A percentile compares a stretch with the other conserved stretches of the same genome.
These are phyloP conservation scores for Gymnopus androsaceus DNA, from an alignment of 1,284 basidiomycete species.

Conservation along the genomic window DNA sequence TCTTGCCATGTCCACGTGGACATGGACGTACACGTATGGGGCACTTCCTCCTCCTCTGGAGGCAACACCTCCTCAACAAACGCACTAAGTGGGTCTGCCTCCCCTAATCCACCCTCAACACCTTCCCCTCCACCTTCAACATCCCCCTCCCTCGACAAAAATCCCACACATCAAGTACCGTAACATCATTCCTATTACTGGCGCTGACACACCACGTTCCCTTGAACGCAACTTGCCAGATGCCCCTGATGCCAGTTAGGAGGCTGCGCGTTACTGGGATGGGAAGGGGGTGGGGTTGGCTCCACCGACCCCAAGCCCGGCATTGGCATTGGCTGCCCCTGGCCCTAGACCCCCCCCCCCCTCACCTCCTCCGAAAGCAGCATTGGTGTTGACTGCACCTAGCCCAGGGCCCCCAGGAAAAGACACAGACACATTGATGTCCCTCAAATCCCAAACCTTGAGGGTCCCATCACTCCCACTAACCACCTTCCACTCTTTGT, in stretches of 20 bases:
- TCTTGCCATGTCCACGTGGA: conserved; percentile 29
- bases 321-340: too few species aligned
- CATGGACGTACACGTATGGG: too few species aligned
- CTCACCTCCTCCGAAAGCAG: background rate
- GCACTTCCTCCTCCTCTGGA: too few species aligned
- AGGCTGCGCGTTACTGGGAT: conserved; percentile 76
- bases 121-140: too few species aligned
- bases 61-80: too few species aligned
- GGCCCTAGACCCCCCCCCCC: too few species aligned
- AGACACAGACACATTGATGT: too few species aligned
- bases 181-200: conserved; percentile 78
- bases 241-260: conserved; percentile 84
- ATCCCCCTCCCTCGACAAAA: conserved; percentile 66
- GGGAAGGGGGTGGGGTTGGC: too few species aligned
- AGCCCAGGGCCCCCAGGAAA: too few species aligned
- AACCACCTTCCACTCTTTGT: conserved; percentile 94
- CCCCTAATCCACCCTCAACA: conserved; percentile 33
- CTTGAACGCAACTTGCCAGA: conserved; percentile 96
- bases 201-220: conserved; percentile 91
- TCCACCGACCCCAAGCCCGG: too few species aligned
- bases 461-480: conserved; percentile 93
- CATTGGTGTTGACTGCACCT: too few species aligned
- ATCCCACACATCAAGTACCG: conserved; percentile 86
- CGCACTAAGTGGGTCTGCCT: background rate
- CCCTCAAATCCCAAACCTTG: conserved; percentile 89